Evolutionary conservation across 345 rosid genomes (phyloP).

Genomic region (Hirschfeldia incana): DNA sequence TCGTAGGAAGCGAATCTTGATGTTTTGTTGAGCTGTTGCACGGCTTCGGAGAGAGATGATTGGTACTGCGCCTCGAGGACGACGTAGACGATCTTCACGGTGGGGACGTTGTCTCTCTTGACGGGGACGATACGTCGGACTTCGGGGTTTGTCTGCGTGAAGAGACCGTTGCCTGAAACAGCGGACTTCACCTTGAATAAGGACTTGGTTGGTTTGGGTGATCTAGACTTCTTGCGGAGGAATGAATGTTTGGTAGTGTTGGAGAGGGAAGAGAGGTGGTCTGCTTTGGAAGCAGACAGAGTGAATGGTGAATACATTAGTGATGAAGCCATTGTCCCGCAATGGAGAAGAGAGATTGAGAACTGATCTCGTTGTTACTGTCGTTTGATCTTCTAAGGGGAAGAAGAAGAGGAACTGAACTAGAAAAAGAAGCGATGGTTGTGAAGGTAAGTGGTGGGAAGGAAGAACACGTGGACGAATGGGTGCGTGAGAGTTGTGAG

Average conservation of each 20-base stretch:
- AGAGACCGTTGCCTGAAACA: constrained; percentile 82
- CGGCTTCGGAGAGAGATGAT: constrained; percentile 82
- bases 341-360: constrained; percentile 12
- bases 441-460: constrained; percentile 59
- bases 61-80: constrained; percentile 99
- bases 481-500: constrained; percentile 47
- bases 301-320: constrained; percentile 71
- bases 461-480: constrained; percentile 69
- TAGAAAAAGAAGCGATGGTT: constrained; percentile 39
- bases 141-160: constrained; percentile 90
- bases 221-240: constrained; percentile 46
- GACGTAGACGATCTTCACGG: constrained; percentile 84
- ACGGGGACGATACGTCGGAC: constrained; percentile 88
- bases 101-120: constrained; percentile 63
- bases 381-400: constrained; percentile 13
- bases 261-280: constrained; percentile 75
- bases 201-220: constrained; percentile 42
- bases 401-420: not conserved
- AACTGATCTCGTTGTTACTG: not conserved
- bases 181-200: constrained; percentile 58
- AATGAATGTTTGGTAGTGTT: constrained; percentile 60
- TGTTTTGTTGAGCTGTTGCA: constrained; percentile 64
- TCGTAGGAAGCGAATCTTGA: constrained; percentile 63
- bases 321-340: constrained; percentile 65
- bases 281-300: constrained; percentile 58